Evolutionary conservation across 148 eudicot species (phyloP).

Genomic region (Hydrangea macrophylla): DNA sequence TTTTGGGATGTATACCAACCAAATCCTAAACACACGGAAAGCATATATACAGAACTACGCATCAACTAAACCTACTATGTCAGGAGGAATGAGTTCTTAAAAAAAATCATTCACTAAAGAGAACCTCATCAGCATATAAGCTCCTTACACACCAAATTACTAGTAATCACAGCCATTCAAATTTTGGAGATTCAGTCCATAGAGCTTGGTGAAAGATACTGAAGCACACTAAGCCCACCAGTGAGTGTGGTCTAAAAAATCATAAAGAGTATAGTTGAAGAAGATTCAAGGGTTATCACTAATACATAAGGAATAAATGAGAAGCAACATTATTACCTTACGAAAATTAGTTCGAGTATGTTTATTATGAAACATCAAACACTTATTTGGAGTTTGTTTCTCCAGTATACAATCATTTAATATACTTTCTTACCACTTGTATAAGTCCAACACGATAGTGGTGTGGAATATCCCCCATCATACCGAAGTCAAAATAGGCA

Average conservation of each 20-base stretch:
- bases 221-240: background rate
- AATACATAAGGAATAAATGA: no score
- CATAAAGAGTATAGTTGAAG: background rate
- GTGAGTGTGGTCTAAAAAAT: background rate
- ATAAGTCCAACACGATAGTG: slow-evolving; percentile 97
- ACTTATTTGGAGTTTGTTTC: background rate
- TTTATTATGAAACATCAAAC: background rate
- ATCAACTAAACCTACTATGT: no score
- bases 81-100: no score
- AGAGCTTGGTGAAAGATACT: background rate
- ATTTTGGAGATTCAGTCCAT: background rate
- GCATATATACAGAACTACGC: no score
- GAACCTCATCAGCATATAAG: background rate
- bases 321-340: no score
- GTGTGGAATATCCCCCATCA: slow-evolving; percentile 99
- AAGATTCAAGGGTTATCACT: background rate
- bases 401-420: background rate
- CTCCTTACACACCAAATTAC: background rate
- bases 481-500: slow-evolving; percentile 97
- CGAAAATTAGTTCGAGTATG: background rate
- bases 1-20: no score
- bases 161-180: background rate
- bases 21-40: no score
- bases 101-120: background rate
- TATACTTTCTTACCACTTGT: slow-evolving; percentile 62